These are phyloP conservation scores for Fusarium solani-melongenae DNA, from an alignment of 2,329 filamentous ascomycete genomes.

Conservation along the genomic window DNA sequence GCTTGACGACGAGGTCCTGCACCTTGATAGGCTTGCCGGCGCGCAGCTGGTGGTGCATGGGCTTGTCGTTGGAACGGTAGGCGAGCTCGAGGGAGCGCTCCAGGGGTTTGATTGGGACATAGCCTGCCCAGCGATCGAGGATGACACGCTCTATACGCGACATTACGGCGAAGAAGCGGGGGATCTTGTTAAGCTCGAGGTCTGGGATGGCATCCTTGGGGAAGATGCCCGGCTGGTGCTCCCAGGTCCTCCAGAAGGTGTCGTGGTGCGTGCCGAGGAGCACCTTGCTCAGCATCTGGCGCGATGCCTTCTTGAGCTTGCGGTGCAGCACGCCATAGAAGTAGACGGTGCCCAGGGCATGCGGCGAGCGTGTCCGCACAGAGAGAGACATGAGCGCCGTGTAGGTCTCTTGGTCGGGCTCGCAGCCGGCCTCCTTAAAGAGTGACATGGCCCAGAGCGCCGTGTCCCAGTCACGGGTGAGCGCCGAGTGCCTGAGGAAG, in stretches of 20 bases:
- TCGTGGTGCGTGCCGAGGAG: slow-evolving; percentile 40
- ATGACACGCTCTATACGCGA: slow-evolving; percentile 47
- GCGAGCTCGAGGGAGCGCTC: slow-evolving; percentile 40
- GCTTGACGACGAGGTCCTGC: slow-evolving; percentile 32
- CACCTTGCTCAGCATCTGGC: slow-evolving; percentile 39
- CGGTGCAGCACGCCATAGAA: slow-evolving; percentile 49
- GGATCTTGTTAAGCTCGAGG: slow-evolving; percentile 34
- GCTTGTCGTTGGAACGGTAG: slow-evolving; percentile 42
- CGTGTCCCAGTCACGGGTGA: slow-evolving; percentile 45
- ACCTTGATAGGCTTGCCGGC: slow-evolving; percentile 19
- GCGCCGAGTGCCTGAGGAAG: slow-evolving; percentile 49
- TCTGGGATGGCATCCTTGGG: slow-evolving; percentile 38
- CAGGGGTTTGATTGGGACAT: slow-evolving; percentile 44
- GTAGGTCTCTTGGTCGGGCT: slow-evolving; percentile 49
- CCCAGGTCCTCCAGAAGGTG: slow-evolving; percentile 41
- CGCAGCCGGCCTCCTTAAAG: slow-evolving; percentile 27
- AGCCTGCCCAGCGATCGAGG: slow-evolving; percentile 43
- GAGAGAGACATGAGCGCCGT: slow-evolving; percentile 53
- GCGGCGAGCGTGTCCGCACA: slow-evolving; percentile 45
- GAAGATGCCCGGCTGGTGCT: slow-evolving; percentile 44
- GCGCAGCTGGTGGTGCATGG: slow-evolving; percentile 38
- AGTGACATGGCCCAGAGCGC: slow-evolving; percentile 46
- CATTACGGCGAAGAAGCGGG: slow-evolving; percentile 34
- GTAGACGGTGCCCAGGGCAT: slow-evolving; percentile 46
- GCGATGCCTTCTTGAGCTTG: slow-evolving; percentile 41